phyloP scores from a whole-genome alignment of 139 green algal species.

The Nannochloris sp. region DNA sequence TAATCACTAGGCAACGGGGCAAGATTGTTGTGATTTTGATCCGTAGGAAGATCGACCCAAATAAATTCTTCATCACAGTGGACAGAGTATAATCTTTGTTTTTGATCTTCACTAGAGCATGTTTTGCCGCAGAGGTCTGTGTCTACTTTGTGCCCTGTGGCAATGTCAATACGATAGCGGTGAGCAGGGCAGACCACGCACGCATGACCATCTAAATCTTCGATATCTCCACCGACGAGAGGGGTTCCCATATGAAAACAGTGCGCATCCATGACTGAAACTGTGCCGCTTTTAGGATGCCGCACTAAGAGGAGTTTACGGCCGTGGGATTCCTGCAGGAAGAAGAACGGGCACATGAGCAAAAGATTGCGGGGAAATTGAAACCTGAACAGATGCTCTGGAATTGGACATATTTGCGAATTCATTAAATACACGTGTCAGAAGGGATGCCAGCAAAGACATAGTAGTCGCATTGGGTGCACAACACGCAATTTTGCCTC shows the following conservation, averaged over 20 bases:
- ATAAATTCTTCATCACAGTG: constrained; percentile 35
- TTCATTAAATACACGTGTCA: too few relatives aligned
- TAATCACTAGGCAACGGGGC: constrained; percentile 17
- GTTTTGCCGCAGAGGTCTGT: constrained; percentile 12
- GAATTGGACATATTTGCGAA: neutral
- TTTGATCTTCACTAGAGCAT: constrained; percentile 15
- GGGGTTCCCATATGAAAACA: constrained; percentile 28
- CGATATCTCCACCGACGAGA: constrained; percentile 27
- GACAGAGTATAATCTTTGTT: constrained; percentile 41
- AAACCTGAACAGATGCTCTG: neutral
- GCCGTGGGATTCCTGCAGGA: constrained; percentile 20
- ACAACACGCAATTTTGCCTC: too few relatives aligned
- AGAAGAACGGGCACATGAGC: too few relatives aligned
- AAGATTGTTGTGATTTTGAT: neutral
- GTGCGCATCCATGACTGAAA: constrained; percentile 23
- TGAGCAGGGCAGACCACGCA: constrained; percentile 34
- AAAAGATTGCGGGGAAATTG: neutral
- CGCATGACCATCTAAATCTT: constrained; percentile 22
- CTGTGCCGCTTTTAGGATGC: neutral
- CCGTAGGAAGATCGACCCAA: constrained; percentile 21
- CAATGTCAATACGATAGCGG: constrained; percentile 28
- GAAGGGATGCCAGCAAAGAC: too few relatives aligned
- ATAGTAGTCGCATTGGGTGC: too few relatives aligned
- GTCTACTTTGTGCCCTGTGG: constrained; percentile 22
- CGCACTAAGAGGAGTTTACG: constrained; percentile 21